Evolutionary conservation across 352 stramenopile genomes (phyloP), one percentile per base, ranked within the genome.

Genomic region (Globisporangium echinulatum): DNA sequence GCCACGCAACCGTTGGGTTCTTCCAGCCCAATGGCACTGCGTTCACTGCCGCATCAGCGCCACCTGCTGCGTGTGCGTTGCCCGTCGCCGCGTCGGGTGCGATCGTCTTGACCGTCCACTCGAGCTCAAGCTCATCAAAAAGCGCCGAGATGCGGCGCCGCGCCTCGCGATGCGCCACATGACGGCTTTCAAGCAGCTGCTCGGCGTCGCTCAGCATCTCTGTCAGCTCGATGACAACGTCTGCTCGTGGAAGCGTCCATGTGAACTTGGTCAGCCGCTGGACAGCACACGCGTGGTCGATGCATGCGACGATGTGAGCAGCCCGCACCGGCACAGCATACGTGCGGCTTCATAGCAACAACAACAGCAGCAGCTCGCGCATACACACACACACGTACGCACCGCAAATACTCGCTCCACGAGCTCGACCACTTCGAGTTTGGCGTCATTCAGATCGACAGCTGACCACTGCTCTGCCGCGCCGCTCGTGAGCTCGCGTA

Each of bases 231-330:
- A 70, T 62, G 44, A 74, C 73, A 1, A 94, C 79, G 37, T 91
- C 77, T n/a, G 68, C 62, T 47, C 59, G 47, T 10, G 82, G 72
- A 39, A 87, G 54, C 11, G 76, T 53, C 86, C 84, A 96, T 49
- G 72, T 77, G 60, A 92, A 92, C 58, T 90, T 90, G n/a, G 82
- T 58, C 47, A 90, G 43, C 15, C 80, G 67, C 63, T n/a, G n/a
- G n/a, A n/a, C n/a, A n/a, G n/a, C n/a, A n/a, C n/a, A n/a, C n/a
- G n/a, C n/a, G n/a, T n/a, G n/a, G n/a, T n/a, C n/a, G n/a, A n/a
- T n/a, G n/a, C n/a, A n/a, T n/a, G n/a, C n/a, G n/a, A n/a, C n/a
- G n/a, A n/a, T n/a, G n/a, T n/a, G n/a, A n/a, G n/a, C n/a, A n/a
- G n/a, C n/a, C n/a, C n/a, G n/a, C n/a, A n/a, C n/a, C n/a, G n/a